phyloP scores from a whole-genome alignment of 108 stramenopile genomes.

The Discostella stelligeroides region DNA sequence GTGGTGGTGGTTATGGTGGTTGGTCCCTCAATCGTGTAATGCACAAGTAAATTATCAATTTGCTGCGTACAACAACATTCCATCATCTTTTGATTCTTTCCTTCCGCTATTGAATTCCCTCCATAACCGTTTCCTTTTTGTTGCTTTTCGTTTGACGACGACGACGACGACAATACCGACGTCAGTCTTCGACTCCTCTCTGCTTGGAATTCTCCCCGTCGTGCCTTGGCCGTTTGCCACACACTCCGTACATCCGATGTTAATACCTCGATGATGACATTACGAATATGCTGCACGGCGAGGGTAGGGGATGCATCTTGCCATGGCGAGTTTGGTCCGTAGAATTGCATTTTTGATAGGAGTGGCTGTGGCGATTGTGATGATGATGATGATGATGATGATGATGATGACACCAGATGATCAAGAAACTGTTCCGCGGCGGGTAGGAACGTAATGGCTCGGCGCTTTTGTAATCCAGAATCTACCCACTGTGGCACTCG shows the following conservation, averaged over 20 bases:
- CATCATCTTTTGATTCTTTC: too few species aligned
- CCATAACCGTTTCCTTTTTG: too few species aligned
- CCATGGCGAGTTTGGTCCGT: constrained; percentile 60
- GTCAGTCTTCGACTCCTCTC: constrained; percentile 66
- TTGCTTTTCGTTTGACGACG: too few species aligned
- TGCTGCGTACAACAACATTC: constrained; percentile 72
- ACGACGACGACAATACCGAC: not conserved
- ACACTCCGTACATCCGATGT: constrained; percentile 77
- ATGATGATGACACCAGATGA: constrained; percentile 33
- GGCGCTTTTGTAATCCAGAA: constrained; percentile 64
- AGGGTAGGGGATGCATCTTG: constrained; percentile 37
- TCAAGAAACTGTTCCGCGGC: constrained; percentile 43
- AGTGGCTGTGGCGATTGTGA: too few species aligned
- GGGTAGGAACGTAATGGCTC: constrained; percentile 54
- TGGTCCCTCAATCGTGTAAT: constrained; percentile 61
- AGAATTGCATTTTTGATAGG: constrained; percentile 63
- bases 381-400: constrained; percentile 27
- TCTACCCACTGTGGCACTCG: constrained; percentile 74
- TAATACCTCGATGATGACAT: constrained; percentile 71
- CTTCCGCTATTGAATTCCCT: too few species aligned
- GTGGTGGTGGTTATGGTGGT: too few species aligned
- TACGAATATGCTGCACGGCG: constrained; percentile 41
- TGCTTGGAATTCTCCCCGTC: constrained; percentile 77
- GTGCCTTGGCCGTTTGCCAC: constrained; percentile 80
- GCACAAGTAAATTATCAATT: constrained; percentile 76